Evolutionary conservation across 2,329 filamentous ascomycete genomes (phyloP).

Genomic region (Penicillium frequentans): DNA sequence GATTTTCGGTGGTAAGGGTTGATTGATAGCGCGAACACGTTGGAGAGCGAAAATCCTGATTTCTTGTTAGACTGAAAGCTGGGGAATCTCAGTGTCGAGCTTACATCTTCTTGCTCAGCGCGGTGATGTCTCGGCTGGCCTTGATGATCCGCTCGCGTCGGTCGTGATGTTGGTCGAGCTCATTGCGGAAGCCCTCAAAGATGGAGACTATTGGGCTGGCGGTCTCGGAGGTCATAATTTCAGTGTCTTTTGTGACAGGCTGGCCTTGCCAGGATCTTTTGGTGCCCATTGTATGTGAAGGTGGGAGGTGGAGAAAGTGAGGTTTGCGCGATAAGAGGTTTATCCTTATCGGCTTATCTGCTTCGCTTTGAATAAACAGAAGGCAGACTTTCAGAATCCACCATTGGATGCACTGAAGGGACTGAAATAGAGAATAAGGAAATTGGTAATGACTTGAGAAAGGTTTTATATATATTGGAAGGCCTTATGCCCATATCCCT

Average conservation of each 20-base stretch:
- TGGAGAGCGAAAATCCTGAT: conserved; percentile 79
- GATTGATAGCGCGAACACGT: conserved; percentile 50
- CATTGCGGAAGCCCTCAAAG: conserved; percentile 81
- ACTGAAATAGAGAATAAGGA: too few species aligned
- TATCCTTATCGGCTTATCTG: background rate
- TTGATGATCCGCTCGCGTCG: conserved; percentile 88
- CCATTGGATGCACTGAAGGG: too few species aligned
- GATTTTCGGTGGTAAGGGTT: conserved; percentile 64
- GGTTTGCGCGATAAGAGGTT: conserved; percentile 7
- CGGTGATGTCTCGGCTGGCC: conserved; percentile 87
- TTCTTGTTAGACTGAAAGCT: background rate
- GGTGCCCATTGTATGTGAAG: conserved; percentile 28
- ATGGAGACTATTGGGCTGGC: conserved; percentile 60
- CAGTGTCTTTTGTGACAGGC: conserved; percentile 13
- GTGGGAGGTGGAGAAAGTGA: conserved; percentile 10
- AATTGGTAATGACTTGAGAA: too few species aligned
- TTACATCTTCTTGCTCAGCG: conserved; percentile 95
- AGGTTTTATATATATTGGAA: too few species aligned
- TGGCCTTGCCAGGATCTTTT: conserved; percentile 43
- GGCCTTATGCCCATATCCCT: too few species aligned
- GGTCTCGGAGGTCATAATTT: conserved; percentile 19
- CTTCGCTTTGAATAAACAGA: too few species aligned
- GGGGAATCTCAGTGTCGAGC: conserved; percentile 18
- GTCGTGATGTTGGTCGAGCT: conserved; percentile 93
- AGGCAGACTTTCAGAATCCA: too few species aligned